Base-by-base conservation (phyloP, 2,329 filamentous ascomycete species). In the Diplodia scrobiculata region DNA sequence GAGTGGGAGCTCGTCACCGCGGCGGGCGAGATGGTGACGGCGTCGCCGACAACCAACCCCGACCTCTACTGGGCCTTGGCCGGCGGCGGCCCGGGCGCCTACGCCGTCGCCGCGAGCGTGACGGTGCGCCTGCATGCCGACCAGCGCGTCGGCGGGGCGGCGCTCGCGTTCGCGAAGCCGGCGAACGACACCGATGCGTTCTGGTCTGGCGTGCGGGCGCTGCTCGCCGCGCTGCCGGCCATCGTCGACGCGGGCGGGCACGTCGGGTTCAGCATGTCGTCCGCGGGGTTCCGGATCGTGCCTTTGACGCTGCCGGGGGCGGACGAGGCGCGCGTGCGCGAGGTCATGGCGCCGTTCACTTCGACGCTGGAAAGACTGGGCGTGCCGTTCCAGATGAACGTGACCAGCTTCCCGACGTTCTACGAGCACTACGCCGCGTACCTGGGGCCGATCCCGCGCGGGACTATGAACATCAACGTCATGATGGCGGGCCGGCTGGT, bases 11-110 rank as follows among this genome's bases (percentile, higher is more conserved):
- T 77, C 6, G 70, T 77, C 9, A 77, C 74, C 2, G 71, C 73
- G 34, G 65, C 70, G 3, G 76, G 76, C 5, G 53, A 68, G 11
- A 47, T 70, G 3, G 47, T 74, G 5, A 73, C 66, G 19, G 75
- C 75, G 1, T 70, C 74, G 1, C 64, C 71, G 14, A 71, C 69
- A 2, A 38, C 73, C n/a, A 73, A 76, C 63, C 29, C 68, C 0
- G 76, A 78, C 50, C 71, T 77, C 0, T 77, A 76, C 69, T 78
- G 75, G 76, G 76, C 76, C 7, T 66, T 78, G 1, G 69, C 66
- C 11, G 73, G 73, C 14, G 76, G 74, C 32, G 74, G 75, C 1
- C 72, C 72, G 2, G 73, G 73, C 17, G 74, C 72, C 0, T 77
- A 72, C 62, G 76, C 69, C 11, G 70, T 76, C 17, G 73, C 74